These are phyloP conservation scores for Fusarium succisae DNA, from an alignment of 2,329 filamentous ascomycete genomes.

Conservation along the genomic window DNA sequence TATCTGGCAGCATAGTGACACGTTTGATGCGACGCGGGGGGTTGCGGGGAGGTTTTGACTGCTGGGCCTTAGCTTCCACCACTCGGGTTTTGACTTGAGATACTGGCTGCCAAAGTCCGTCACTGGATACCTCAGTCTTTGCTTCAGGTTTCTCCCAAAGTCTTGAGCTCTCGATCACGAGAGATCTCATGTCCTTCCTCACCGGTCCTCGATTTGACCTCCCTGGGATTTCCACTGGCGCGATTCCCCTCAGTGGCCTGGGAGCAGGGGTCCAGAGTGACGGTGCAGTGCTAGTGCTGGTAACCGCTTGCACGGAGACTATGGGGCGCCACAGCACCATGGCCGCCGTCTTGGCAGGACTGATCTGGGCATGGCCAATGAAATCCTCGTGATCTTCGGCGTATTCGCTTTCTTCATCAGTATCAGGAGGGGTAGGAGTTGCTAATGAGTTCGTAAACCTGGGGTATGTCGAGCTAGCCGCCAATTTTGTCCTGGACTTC, in stretches of 20 bases:
- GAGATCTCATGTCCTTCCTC: conserved; percentile 23
- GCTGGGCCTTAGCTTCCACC: conserved; percentile 39
- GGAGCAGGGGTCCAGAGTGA: conserved; percentile 38
- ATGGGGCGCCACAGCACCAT: conserved; percentile 36
- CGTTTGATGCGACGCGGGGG: conserved; percentile 65
- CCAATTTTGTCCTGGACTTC: conserved; percentile 16
- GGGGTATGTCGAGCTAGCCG: conserved; percentile 25
- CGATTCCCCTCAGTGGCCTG: conserved; percentile 18
- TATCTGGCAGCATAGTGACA: conserved; percentile 69
- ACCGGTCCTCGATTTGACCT: background rate
- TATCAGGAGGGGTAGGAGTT: conserved; percentile 62
- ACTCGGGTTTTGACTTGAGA: conserved; percentile 17
- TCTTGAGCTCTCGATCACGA: conserved; percentile 35
- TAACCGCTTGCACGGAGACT: conserved; percentile 16
- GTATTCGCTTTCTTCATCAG: conserved; percentile 54
- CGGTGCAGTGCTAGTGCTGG: conserved; percentile 5
- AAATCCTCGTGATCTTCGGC: conserved; percentile 33
- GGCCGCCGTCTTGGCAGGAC: conserved; percentile 30
- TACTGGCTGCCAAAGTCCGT: conserved; percentile 34
- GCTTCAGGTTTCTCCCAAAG: conserved; percentile 33
- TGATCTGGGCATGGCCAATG: conserved; percentile 18
- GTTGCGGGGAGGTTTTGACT: conserved; percentile 60
- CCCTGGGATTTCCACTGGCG: conserved; percentile 11
- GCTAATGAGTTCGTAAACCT: conserved; percentile 19
- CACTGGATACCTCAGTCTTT: conserved; percentile 1